These are phyloP conservation scores for Linum trigynum DNA, from an alignment of 345 rosid genomes.

Conservation along the genomic window DNA sequence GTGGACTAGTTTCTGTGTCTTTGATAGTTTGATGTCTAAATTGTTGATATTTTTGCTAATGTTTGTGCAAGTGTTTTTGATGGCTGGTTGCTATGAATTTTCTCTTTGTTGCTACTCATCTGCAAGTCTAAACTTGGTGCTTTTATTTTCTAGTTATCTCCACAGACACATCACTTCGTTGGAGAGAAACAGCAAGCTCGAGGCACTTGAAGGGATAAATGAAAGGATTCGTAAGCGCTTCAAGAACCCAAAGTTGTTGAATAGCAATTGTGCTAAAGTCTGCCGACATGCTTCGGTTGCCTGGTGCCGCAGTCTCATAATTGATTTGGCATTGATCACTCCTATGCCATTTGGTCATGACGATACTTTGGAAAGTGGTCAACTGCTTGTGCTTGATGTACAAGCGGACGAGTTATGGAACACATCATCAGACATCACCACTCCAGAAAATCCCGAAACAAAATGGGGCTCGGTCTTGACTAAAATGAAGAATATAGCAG, in stretches of 20 bases:
- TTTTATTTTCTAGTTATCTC: constrained; percentile 41
- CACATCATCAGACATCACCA: constrained; percentile 45
- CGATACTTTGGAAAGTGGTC: constrained; percentile 37
- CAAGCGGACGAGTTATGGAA: constrained; percentile 57
- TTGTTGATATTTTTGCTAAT: not conserved
- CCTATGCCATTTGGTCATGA: constrained; percentile 41
- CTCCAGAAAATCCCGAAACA: constrained; percentile 42
- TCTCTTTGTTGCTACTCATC: not conserved
- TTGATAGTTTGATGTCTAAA: not conserved
- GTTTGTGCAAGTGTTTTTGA: not conserved
- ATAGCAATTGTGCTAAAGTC: constrained; percentile 69
- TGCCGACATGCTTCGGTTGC: constrained; percentile 88
- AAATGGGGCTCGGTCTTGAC: constrained; percentile 63
- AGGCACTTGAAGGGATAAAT: constrained; percentile 70
- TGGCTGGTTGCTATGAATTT: not conserved
- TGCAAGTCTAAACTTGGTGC: not conserved
- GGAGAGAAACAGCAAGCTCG: constrained; percentile 68
- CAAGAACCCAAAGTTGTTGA: constrained; percentile 81
- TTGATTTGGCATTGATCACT: constrained; percentile 67
- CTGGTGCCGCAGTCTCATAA: constrained; percentile 76
- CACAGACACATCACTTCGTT: constrained; percentile 52
- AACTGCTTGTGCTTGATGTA: constrained; percentile 63
- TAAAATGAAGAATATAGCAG: constrained; percentile 50
- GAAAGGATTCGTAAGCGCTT: constrained; percentile 87
- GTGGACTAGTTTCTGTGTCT: no score